Percentiles rank a stretch among this genome's conserved stretches.
These are phyloP conservation scores for Termitomyces sp. DNA, from an alignment of 768 basidiomycete genomes.

Conservation along the genomic window DNA sequence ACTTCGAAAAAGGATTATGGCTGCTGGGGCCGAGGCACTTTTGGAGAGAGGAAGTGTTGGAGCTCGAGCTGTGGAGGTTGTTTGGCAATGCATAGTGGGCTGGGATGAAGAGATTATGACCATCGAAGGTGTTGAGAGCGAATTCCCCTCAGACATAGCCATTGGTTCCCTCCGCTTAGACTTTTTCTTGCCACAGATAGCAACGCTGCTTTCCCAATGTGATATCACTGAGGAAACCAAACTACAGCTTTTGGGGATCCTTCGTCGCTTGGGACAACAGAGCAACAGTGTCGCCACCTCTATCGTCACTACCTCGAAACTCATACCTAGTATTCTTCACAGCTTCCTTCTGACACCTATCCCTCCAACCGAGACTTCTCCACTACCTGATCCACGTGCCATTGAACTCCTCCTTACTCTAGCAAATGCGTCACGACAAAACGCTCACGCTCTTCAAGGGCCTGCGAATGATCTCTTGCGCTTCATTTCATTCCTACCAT, in stretches of 20 bases:
- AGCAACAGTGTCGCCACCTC: slow-evolving; percentile 45
- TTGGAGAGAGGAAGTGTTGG: slow-evolving; percentile 62
- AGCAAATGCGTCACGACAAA: slow-evolving; percentile 60
- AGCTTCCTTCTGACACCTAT: slow-evolving; percentile 54
- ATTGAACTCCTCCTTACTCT: slow-evolving; percentile 54
- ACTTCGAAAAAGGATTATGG: slow-evolving; percentile 58
- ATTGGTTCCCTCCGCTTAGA: slow-evolving; percentile 31
- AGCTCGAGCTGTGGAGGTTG: slow-evolving; percentile 59
- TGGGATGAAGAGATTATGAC: slow-evolving; percentile 43
- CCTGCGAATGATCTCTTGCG: slow-evolving; percentile 65
- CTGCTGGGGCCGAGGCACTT: slow-evolving; percentile 63
- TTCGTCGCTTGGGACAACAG: slow-evolving; percentile 58
- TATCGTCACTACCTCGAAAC: slow-evolving; percentile 45
- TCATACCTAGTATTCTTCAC: slow-evolving; percentile 47
- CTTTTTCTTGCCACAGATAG: slow-evolving; percentile 44
- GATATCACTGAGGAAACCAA: slow-evolving; percentile 45
- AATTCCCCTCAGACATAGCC: slow-evolving; percentile 19
- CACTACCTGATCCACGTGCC: slow-evolving; percentile 42
- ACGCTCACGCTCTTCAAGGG: slow-evolving; percentile 52
- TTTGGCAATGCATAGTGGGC: slow-evolving; percentile 71
- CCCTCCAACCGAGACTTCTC: slow-evolving; percentile 28
- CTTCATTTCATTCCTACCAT: slow-evolving; percentile 58
- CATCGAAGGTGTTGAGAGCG: slow-evolving; percentile 46
- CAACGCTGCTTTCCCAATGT: slow-evolving; percentile 31
- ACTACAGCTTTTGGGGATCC: slow-evolving; percentile 49